Conservation (phyloP, 805 yeast species). For the Wickerhamomyces chambardii region DNA sequence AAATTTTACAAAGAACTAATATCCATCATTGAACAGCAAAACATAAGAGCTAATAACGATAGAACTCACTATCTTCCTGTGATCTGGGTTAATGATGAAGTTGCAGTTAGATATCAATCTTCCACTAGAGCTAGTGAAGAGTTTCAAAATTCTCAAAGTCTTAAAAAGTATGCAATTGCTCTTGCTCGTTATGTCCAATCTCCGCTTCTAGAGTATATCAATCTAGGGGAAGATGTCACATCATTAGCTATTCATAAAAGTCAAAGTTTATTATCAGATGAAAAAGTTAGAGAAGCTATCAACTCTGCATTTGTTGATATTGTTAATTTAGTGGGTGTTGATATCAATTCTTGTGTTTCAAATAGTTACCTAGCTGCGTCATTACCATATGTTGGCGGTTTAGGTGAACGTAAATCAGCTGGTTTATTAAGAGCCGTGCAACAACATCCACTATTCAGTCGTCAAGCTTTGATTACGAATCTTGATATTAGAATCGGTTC, state of each 20-base stretch:
- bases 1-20: conserved; percentile 47
- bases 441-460: conserved; percentile 50
- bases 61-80: conserved; percentile 52
- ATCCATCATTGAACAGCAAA: conserved; percentile 47
- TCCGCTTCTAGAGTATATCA: conserved; percentile 85
- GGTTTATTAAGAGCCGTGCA: conserved; percentile 80
- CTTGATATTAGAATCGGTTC: conserved; percentile 58
- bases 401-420: conserved; percentile 92
- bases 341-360: conserved; percentile 81
- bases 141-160: conserved; percentile 74
- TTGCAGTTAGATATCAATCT: conserved; percentile 80
- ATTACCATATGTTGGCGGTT: conserved; percentile 77
- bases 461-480: conserved; percentile 80
- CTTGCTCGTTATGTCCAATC: conserved; percentile 88
- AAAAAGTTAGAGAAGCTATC: conserved; percentile 52
- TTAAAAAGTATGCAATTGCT: conserved; percentile 79
- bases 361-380: conserved; percentile 62
- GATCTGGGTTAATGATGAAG: conserved; percentile 86
- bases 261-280: conserved; percentile 64
- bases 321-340: conserved; percentile 87
- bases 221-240: conserved; percentile 65
- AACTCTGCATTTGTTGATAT: conserved; percentile 85
- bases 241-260: conserved; percentile 62
- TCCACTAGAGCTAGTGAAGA: conserved; percentile 70
- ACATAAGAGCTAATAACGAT: conserved; percentile 42